Conservation (phyloP, 1,284 basidiomycete genomes). For the Ceratobasidium sp. region DNA sequence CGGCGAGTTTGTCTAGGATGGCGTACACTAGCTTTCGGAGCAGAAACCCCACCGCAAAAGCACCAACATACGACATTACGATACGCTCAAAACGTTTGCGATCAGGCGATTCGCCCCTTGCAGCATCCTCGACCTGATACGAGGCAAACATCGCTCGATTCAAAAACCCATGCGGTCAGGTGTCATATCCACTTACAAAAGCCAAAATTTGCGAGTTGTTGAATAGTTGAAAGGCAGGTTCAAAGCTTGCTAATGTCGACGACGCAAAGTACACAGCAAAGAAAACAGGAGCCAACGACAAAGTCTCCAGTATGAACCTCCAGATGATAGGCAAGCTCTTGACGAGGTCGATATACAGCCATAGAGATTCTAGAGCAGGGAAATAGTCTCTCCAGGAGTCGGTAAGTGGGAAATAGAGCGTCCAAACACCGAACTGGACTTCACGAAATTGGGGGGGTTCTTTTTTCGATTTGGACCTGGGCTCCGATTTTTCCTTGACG, state of each 20-base stretch:
- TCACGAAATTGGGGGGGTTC: conserved; percentile 17
- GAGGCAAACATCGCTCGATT: neutral
- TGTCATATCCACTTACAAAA: conserved; percentile 13
- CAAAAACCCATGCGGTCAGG: neutral
- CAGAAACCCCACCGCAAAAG: conserved; percentile 14
- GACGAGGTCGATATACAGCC: conserved; percentile 18
- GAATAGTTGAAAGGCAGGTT: conserved; percentile 23
- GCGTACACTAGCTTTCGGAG: conserved; percentile 28
- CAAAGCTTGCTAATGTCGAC: conserved; percentile 22
- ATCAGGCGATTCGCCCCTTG: conserved; percentile 3
- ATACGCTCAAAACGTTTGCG: conserved; percentile 26
- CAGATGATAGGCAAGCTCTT: conserved; percentile 33
- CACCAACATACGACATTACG: neutral
- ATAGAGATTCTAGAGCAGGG: conserved; percentile 34
- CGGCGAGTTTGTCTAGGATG: neutral
- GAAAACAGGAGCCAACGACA: conserved; percentile 26
- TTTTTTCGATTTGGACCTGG: neutral
- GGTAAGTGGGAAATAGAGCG: conserved; percentile 34
- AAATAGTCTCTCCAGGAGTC: conserved; percentile 34
- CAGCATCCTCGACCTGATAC: conserved; percentile 18
- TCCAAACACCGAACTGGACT: conserved; percentile 24
- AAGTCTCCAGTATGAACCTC: conserved; percentile 26
- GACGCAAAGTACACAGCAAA: conserved; percentile 28
- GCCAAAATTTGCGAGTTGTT: conserved; percentile 25
- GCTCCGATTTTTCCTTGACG: conserved; percentile 4